Percentiles rank a stretch among this genome's conserved stretches.
Conservation (phyloP, 352 stramenopile species). For the Pythium scleroteichum region DNA sequence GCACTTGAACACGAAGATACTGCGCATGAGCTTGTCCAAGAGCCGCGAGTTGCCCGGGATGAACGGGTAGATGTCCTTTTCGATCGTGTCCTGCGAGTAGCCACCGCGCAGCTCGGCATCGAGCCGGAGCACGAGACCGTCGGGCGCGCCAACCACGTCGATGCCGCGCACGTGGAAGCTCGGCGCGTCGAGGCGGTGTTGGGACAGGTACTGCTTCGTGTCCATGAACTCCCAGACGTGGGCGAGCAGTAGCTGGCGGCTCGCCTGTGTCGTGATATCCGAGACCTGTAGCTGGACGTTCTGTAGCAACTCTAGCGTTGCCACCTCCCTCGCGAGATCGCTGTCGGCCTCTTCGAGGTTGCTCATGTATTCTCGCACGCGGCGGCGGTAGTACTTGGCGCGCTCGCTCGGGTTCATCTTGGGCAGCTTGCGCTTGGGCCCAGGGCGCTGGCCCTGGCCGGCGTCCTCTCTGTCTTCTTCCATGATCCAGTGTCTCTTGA, state of each 20-base stretch:
- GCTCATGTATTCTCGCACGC: slow-evolving; percentile 6
- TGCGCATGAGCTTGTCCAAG: slow-evolving; percentile 12
- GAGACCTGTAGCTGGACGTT: slow-evolving; percentile 3
- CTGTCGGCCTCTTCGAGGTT: not conserved
- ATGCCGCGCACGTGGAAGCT: not conserved
- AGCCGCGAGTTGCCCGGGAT: slow-evolving; percentile 8
- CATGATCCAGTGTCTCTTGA: too few species aligned
- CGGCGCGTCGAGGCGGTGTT: not conserved
- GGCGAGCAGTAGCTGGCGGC: not conserved
- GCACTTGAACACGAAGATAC: not conserved
- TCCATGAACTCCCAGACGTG: slow-evolving; percentile 13
- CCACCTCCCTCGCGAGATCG: slow-evolving; percentile 2
- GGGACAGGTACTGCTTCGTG: not conserved
- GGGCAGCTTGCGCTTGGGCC: slow-evolving; percentile 13
- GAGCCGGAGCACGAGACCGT: not conserved
- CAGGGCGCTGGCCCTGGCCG: not conserved
- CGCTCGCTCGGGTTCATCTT: slow-evolving; percentile 52
- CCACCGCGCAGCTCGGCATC: not conserved
- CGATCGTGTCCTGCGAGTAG: slow-evolving; percentile 2
- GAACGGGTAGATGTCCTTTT: slow-evolving; percentile 7
- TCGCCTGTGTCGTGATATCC: not conserved
- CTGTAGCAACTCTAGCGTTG: not conserved
- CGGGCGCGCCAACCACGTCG: not conserved
- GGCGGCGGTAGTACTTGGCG: slow-evolving; percentile 30
- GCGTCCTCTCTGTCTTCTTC: too few species aligned